Evolutionary conservation across 1,284 basidiomycete genomes (phyloP).

Genomic region (Cutaneotrichosporon dermatis): DNA sequence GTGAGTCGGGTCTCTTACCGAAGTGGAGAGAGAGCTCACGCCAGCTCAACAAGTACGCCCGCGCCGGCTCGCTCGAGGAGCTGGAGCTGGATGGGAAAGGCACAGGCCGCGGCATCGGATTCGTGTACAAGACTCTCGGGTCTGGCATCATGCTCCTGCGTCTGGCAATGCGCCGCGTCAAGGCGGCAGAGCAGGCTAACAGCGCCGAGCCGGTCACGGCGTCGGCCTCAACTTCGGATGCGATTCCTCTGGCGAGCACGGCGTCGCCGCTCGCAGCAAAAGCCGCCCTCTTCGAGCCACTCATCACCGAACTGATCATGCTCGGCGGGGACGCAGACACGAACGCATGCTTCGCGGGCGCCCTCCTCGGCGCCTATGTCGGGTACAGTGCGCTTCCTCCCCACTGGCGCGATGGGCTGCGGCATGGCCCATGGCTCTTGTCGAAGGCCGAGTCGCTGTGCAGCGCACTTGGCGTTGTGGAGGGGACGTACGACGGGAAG

Average conservation of each 20-base stretch:
- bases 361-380: constrained; percentile 15
- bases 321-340: constrained; percentile 19
- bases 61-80: neutral
- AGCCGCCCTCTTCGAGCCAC: constrained; percentile 7
- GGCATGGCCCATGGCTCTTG: constrained; percentile 8
- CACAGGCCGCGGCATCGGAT: constrained; percentile 8
- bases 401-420: constrained; percentile 12
- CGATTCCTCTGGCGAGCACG: no score
- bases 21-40: no score
- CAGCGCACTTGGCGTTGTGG: constrained; percentile 2
- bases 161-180: neutral
- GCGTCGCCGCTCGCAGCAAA: neutral
- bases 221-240: no score
- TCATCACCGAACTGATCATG: constrained; percentile 13
- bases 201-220: no score
- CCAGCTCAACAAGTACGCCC: constrained; percentile 4
- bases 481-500: constrained; percentile 4
- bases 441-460: constrained; percentile 7
- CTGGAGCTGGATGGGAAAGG: constrained; percentile 13
- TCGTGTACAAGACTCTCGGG: constrained; percentile 17
- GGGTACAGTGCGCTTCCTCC: constrained; percentile 10
- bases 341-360: constrained; percentile 16
- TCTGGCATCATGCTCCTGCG: constrained; percentile 8
- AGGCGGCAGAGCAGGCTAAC: neutral
- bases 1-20: neutral